Evolutionary conservation across 75 land plant species (phyloP).

Genomic region (Gnetum montanum): DNA sequence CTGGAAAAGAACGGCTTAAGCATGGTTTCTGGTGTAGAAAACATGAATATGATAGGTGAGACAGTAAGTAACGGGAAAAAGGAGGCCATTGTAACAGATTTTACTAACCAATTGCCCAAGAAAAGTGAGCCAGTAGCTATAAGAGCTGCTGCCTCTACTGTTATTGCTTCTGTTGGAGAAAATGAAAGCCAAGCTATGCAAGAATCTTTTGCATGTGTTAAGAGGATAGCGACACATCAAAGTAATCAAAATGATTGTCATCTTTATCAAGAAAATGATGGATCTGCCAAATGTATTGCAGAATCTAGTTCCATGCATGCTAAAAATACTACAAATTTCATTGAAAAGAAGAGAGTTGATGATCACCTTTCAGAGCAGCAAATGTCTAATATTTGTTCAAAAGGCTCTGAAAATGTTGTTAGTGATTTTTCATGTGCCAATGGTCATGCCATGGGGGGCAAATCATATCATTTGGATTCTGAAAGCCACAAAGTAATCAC

Average conservation of each 20-base stretch:
- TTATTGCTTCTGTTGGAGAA: slow-evolving; percentile 11
- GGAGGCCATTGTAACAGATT: not conserved
- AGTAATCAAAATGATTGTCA: slow-evolving; percentile 8
- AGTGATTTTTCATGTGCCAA: slow-evolving; percentile 42
- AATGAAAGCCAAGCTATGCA: slow-evolving; percentile 8
- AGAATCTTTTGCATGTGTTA: slow-evolving; percentile 3
- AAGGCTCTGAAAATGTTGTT: slow-evolving; percentile 49
- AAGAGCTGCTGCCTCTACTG: slow-evolving; percentile 7
- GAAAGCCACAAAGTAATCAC: slow-evolving; percentile 5
- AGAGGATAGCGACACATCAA: slow-evolving; percentile 1
- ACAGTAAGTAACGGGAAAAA: not conserved
- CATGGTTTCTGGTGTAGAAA: not conserved
- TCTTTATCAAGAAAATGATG: slow-evolving; percentile 39
- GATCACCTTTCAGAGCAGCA: slow-evolving; percentile 25
- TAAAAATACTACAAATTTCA: slow-evolving; percentile 7
- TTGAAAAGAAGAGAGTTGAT: slow-evolving; percentile 5
- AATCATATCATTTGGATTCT: slow-evolving; percentile 11
- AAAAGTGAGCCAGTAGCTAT: slow-evolving; percentile 5
- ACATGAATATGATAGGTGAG: not conserved
- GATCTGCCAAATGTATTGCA: slow-evolving; percentile 14
- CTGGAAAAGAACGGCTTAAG: not conserved
- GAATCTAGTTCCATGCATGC: slow-evolving; percentile 1
- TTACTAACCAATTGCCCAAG: not conserved
- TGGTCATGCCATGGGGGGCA: slow-evolving; percentile 16
- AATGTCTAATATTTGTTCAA: slow-evolving; percentile 44